Percentiles rank a stretch among this genome's conserved stretches.
These are phyloP conservation scores for Scheffersomyces lignosus DNA, from an alignment of 805 yeast species.

Conservation along the genomic window DNA sequence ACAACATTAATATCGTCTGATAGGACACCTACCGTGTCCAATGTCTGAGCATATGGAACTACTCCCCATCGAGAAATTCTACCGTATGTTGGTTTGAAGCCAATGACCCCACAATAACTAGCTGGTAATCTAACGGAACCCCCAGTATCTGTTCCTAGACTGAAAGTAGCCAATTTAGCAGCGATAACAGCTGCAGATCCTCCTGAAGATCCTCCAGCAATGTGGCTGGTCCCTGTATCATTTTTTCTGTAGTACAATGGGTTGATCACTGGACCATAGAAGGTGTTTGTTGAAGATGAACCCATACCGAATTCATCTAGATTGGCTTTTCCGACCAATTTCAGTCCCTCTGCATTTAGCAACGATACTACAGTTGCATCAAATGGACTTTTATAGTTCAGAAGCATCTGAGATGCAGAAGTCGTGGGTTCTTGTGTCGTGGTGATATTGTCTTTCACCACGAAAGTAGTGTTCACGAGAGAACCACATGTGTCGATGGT, in stretches of 20 bases:
- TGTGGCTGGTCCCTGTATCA: constrained; percentile 16
- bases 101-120: constrained; percentile 76
- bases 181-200: constrained; percentile 95
- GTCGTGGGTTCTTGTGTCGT: constrained; percentile 68
- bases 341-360: constrained; percentile 53
- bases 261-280: constrained; percentile 59
- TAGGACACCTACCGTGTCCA: constrained; percentile 91
- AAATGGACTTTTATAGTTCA: constrained; percentile 68
- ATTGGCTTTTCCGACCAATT: constrained; percentile 76
- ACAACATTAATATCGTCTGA: constrained; percentile 49
- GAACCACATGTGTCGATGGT: too few relatives aligned
- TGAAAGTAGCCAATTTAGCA: constrained; percentile 63
- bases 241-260: constrained; percentile 31
- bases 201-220: constrained; percentile 92
- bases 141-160: constrained; percentile 96
- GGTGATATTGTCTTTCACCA: constrained; percentile 77
- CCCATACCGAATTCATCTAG: constrained; percentile 99
- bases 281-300: constrained; percentile 57
- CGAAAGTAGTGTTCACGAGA: constrained; percentile 2
- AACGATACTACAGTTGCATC: constrained; percentile 70
- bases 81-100: constrained; percentile 95
- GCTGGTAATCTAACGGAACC: constrained; percentile 95
- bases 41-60: constrained; percentile 86
- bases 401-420: constrained; percentile 69
- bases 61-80: constrained; percentile 91